Conservation (phyloP, 805 yeast species). For the Wickerhamomyces chambardii region DNA sequence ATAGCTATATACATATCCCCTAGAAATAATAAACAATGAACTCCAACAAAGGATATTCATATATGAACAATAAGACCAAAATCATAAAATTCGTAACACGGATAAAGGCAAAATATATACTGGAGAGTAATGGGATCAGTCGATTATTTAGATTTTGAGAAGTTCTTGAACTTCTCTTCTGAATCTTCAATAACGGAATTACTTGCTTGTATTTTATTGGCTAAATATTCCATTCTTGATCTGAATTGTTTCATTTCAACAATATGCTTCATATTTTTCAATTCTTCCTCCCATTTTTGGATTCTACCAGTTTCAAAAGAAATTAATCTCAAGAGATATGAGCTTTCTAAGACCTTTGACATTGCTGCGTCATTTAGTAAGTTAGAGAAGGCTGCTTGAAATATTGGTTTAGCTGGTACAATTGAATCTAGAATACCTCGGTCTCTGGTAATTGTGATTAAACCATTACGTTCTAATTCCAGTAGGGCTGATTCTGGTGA, state of each 20-base stretch:
- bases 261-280: constrained; percentile 45
- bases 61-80: too few relatives aligned
- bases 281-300: constrained; percentile 59
- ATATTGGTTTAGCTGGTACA: constrained; percentile 78
- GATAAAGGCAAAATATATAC: too few relatives aligned
- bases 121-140: too few relatives aligned
- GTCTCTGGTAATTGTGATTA: constrained; percentile 62
- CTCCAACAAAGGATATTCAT: too few relatives aligned
- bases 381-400: constrained; percentile 65
- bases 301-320: constrained; percentile 55
- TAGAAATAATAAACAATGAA: too few relatives aligned
- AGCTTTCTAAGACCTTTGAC: constrained; percentile 54
- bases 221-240: constrained; percentile 56
- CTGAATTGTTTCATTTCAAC: constrained; percentile 45
- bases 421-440: constrained; percentile 67
- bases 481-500: constrained; percentile 47
- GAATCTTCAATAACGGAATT: constrained; percentile 39
- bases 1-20: too few relatives aligned
- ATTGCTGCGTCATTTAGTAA: constrained; percentile 50
- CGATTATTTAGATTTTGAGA: constrained; percentile 10
- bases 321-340: constrained; percentile 45
- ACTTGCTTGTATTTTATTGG: constrained; percentile 55
- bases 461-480: constrained; percentile 71
- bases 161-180: constrained; percentile 33
- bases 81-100: too few relatives aligned